These are phyloP conservation scores for Sphaerulina musiva DNA, from an alignment of 2,329 filamentous ascomycete genomes.

Conservation along the genomic window DNA sequence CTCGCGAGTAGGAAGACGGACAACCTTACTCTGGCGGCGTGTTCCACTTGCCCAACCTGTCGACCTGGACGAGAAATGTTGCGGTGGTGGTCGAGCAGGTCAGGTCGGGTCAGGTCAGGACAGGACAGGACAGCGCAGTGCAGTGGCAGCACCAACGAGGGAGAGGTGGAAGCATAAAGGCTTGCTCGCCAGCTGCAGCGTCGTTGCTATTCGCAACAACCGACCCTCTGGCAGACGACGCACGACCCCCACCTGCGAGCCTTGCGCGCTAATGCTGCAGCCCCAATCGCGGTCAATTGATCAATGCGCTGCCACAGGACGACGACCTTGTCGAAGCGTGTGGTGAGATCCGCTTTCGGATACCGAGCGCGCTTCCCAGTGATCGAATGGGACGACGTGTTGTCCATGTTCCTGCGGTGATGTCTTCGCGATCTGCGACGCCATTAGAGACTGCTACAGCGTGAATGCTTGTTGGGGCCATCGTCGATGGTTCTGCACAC, in stretches of 20 bases:
- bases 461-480: background rate
- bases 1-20: background rate
- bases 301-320: background rate
- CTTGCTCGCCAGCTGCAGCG: background rate
- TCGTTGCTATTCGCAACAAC: slow-evolving; percentile 9
- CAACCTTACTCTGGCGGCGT: background rate
- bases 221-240: background rate
- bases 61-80: background rate
- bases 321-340: background rate
- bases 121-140: too few relatives aligned
- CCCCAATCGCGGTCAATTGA: background rate
- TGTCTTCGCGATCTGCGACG: background rate
- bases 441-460: background rate
- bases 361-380: background rate
- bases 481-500: background rate
- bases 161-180: background rate
- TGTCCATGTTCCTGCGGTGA: background rate
- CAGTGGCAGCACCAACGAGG: background rate
- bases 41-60: background rate
- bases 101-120: too few relatives aligned
- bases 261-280: background rate
- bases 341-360: background rate
- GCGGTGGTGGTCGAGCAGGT: background rate
- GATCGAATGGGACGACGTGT: slow-evolving; percentile 1
- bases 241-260: background rate